phyloP scores from a whole-genome alignment of 2,329 filamentous ascomycete species.

The Xylariaceae sp. region DNA sequence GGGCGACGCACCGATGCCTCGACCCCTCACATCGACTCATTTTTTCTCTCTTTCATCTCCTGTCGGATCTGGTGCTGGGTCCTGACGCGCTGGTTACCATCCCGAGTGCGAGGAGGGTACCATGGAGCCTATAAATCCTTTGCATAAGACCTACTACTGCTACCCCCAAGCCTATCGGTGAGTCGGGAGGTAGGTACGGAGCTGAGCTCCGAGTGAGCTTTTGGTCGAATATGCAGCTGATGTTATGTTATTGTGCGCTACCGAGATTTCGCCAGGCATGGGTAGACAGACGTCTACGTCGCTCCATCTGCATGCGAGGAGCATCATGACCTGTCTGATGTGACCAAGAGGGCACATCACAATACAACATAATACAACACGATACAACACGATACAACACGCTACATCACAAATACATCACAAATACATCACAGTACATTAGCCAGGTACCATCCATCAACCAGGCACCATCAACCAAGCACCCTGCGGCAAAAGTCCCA shows the following conservation, averaged over 20 bases:
- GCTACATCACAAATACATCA: background rate
- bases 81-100: background rate
- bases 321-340: constrained; percentile 11
- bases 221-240: background rate
- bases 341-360: constrained; percentile 10
- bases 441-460: constrained; percentile 6
- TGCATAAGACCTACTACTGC: background rate
- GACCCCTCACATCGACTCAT: constrained; percentile 1
- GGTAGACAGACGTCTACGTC: background rate
- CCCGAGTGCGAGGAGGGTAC: background rate
- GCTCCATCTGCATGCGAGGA: constrained; percentile 6
- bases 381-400: background rate
- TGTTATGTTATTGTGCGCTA: constrained; percentile 5
- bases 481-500: constrained; percentile 1
- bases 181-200: constrained; percentile 5
- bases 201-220: background rate
- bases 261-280: constrained; percentile 8
- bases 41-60: background rate
- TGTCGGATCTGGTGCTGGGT: constrained; percentile 2
- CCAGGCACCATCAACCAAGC: constrained; percentile 12
- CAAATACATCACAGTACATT: background rate
- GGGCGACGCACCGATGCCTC: constrained; percentile 4
- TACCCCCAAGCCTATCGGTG: constrained; percentile 13
- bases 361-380: background rate
- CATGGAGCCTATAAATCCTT: background rate